Conservation (phyloP, 192 early-diverging fungal genomes). For the Backusella mclennaniae region DNA sequence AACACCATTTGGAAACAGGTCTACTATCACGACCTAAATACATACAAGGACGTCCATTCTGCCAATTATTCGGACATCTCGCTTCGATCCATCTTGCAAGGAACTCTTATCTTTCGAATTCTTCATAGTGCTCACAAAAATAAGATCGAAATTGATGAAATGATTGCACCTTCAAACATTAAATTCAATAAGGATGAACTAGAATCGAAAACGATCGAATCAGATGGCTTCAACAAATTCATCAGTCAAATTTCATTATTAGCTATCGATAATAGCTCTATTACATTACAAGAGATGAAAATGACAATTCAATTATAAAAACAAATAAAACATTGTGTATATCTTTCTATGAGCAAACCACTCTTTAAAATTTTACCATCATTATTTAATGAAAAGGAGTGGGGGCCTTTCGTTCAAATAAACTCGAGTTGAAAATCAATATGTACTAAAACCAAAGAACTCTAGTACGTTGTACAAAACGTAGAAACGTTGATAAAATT, state of each 20-base stretch:
- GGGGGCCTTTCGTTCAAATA: neutral
- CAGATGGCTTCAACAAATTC: neutral
- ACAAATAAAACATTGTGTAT: neutral
- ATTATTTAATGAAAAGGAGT: neutral
- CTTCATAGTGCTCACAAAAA: neutral
- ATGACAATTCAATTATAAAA: neutral
- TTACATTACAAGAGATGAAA: neutral
- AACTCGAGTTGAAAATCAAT: neutral
- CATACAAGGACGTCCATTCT: neutral
- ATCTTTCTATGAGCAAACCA: neutral
- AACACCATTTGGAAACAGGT: neutral
- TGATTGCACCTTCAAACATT: neutral
- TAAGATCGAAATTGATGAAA: neutral
- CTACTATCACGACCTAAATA: neutral
- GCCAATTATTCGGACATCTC: neutral
- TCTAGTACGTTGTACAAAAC: neutral
- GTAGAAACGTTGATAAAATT: neutral
- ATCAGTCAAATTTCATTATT: neutral
- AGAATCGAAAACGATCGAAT: neutral
- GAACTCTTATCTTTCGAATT: neutral
- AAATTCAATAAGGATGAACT: neutral
- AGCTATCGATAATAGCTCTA: neutral
- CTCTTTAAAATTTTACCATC: neutral
- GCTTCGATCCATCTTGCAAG: neutral
- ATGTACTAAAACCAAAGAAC: neutral